phyloP scores from a whole-genome alignment of 495 filamentous ascomycete genomes.

The Neurospora pannonica region DNA sequence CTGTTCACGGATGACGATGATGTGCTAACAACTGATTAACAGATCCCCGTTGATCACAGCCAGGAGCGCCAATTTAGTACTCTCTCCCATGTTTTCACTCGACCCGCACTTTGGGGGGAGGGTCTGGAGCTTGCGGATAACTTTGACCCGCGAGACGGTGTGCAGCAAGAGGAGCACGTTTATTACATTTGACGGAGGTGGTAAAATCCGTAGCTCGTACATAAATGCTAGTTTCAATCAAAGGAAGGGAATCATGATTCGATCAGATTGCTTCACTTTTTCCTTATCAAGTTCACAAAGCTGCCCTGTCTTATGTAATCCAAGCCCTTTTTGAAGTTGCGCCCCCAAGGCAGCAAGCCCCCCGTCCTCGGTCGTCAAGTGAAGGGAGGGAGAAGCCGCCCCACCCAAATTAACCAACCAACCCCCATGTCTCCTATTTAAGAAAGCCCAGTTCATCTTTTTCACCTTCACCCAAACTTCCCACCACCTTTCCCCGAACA shows the following conservation, averaged over 20 bases:
- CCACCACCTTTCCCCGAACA: background rate
- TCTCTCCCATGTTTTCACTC: background rate
- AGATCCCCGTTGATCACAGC: background rate
- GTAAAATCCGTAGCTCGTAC: background rate
- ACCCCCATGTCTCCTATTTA: background rate
- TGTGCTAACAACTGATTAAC: background rate
- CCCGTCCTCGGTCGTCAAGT: background rate
- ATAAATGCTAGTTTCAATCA: background rate
- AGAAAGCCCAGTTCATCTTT: background rate
- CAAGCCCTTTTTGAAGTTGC: background rate
- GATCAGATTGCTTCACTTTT: background rate
- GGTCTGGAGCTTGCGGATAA: background rate
- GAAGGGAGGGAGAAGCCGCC: background rate
- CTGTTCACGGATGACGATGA: background rate
- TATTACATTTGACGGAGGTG: background rate
- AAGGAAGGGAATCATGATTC: background rate
- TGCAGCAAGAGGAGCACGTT: background rate
- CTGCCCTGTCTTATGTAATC: background rate
- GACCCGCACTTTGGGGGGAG: background rate
- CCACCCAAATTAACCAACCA: background rate
- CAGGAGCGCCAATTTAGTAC: background rate
- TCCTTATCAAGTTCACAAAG: background rate
- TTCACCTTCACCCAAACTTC: background rate
- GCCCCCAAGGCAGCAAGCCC: background rate
- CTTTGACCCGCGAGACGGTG: background rate